Percentiles rank a stretch among this genome's conserved stretches.
phyloP scores from a whole-genome alignment of 495 filamentous ascomycete species.

The Penicillium antarcticum region DNA sequence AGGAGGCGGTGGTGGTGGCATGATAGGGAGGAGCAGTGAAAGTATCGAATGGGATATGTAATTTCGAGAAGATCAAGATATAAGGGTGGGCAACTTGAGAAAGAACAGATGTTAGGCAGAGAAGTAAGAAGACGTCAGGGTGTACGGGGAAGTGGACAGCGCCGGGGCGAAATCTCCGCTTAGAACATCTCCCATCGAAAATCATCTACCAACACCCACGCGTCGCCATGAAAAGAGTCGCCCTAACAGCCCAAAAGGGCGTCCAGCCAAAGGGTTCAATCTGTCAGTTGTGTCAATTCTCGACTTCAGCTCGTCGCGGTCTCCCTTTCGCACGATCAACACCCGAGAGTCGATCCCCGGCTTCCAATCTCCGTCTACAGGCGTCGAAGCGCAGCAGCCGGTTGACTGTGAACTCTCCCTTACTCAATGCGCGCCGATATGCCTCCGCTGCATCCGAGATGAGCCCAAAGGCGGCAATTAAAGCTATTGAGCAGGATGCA shows the following conservation, averaged over 20 bases:
- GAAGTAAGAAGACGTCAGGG: conserved; percentile 28
- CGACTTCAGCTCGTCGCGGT: conserved; percentile 17
- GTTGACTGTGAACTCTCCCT: background rate
- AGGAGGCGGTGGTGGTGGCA: conserved; percentile 72
- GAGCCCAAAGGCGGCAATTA: conserved; percentile 17
- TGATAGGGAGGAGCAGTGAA: conserved; percentile 22
- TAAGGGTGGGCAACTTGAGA: conserved; percentile 16
- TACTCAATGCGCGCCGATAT: conserved; percentile 4
- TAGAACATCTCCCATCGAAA: conserved; percentile 20
- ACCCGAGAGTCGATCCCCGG: conserved; percentile 3
- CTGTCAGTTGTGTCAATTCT: conserved; percentile 41
- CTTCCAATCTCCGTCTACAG: conserved; percentile 14
- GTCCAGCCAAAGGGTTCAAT: conserved; percentile 22
- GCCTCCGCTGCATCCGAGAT: conserved; percentile 7
- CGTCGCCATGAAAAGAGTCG: conserved; percentile 34
- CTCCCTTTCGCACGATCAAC: conserved; percentile 19
- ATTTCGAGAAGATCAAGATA: conserved; percentile 7
- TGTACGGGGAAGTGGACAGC: conserved; percentile 24
- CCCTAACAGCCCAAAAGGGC: conserved; percentile 24
- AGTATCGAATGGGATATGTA: conserved; percentile 4
- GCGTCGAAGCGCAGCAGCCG: conserved; percentile 8
- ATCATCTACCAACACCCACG: conserved; percentile 8
- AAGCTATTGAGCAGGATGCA: conserved; percentile 25
- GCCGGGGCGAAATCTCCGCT: conserved; percentile 26
- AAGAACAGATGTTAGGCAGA: conserved; percentile 24